Evolutionary conservation across 2,329 filamentous ascomycete genomes (phyloP), one percentile per base, ranked within the genome.

Genomic region (Trichoderma hamatum): DNA sequence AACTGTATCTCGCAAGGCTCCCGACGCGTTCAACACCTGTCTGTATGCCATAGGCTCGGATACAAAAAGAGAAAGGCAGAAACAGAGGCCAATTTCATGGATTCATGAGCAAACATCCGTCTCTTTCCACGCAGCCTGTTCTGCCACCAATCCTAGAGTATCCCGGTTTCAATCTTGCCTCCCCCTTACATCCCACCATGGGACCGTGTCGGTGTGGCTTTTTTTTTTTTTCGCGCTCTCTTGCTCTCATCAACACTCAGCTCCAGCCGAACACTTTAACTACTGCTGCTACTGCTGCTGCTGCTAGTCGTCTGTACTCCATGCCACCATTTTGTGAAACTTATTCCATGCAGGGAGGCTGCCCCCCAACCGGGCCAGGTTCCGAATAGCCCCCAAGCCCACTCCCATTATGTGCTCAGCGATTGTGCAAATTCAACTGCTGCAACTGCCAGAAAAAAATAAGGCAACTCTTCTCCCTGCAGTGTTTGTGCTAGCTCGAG

Each of bases 361-460:
- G 16, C 19, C n/a, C 26, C 32, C 64, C 64, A 67, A 67, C 64
- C 64, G 64, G 64, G 58, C 46, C 14, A 19, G 21, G 28, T 26
- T 28, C 64, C 52, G 64, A 43, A 30, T 39, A 59, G 54, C 64
- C 54, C 64, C 39, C 64, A 67, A 49, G 54, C 28, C 64, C 64
- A 58, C 39, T 21, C 26, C n/a, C 34, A 24, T n/a, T 46, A 34
- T 49, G 9, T 24, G 30, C 52, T 34, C 26, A 9, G n/a, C 14
- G 28, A 49, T 36, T 66, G 52, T 28, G 63, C 36, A 55, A 56
- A 7, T 3, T 34, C 52, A 49, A 56, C 24, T 49, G 9, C 26
- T 19, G n/a, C 63, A 66, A 46, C 28, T 36, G 39, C 19, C 36
- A 32, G 46, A 59, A 26, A 51, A 46, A n/a, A 43, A n/a, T 5